Evolutionary conservation across 2,329 filamentous ascomycete genomes (phyloP).

Genomic region (Saccharata proteae): DNA sequence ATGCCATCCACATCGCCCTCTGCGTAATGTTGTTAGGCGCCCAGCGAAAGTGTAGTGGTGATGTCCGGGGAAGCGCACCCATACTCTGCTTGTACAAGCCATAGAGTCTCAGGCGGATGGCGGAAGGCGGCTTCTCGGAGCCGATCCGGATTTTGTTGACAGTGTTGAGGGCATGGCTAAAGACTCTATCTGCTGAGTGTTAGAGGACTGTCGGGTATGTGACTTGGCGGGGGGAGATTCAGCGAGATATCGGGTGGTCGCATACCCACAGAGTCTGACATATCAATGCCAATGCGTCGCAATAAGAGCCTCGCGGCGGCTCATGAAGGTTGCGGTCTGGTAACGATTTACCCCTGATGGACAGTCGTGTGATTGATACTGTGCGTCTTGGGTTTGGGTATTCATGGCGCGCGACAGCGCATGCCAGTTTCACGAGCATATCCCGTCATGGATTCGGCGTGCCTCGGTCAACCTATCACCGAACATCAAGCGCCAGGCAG

Average conservation of each 20-base stretch:
- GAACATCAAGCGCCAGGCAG: too few species aligned
- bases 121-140: conserved; percentile 72
- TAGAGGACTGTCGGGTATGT: not conserved
- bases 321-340: conserved; percentile 5
- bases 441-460: too few species aligned
- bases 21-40: conserved; percentile 16
- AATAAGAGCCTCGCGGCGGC: not conserved
- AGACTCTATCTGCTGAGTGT: conserved; percentile 69
- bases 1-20: conserved; percentile 93
- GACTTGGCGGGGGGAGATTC: conserved; percentile 1
- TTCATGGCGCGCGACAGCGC: too few species aligned
- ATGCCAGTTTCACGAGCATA: too few species aligned
- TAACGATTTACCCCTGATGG: too few species aligned
- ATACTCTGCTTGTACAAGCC: conserved; percentile 98
- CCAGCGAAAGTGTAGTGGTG: not conserved
- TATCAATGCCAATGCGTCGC: conserved; percentile 8
- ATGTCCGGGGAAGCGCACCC: conserved; percentile 36
- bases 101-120: conserved; percentile 83
- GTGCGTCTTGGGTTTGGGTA: too few species aligned
- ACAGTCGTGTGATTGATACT: too few species aligned
- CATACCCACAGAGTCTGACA: conserved; percentile 10
- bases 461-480: too few species aligned
- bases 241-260: conserved; percentile 2
- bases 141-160: conserved; percentile 97
- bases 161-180: conserved; percentile 96